Conservation (phyloP, 768 basidiomycete genomes). For the Boletus rubroflammeus region DNA sequence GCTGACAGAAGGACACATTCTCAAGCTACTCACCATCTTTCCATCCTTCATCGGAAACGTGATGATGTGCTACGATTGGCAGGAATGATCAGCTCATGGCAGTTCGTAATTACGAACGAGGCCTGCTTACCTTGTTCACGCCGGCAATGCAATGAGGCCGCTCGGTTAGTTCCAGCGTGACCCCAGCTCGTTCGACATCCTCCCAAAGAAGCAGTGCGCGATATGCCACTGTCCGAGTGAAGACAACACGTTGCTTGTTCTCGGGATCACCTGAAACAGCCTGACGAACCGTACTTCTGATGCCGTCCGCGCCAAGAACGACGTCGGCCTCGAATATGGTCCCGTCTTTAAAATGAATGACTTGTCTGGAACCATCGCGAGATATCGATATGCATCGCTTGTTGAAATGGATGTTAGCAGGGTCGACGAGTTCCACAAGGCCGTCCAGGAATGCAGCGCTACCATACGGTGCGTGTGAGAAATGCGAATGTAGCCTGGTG, state of each 20-base stretch:
- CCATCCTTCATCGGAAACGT: slow-evolving; percentile 46
- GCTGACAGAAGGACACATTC: background rate
- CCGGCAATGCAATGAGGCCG: slow-evolving; percentile 44
- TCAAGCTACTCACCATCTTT: slow-evolving; percentile 33
- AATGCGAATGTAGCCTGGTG: background rate
- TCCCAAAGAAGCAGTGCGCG: slow-evolving; percentile 44
- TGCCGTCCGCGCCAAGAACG: slow-evolving; percentile 42
- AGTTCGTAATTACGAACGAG: background rate
- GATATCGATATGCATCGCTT: slow-evolving; percentile 45
- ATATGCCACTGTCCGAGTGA: slow-evolving; percentile 47
- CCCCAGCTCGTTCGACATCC: slow-evolving; percentile 38
- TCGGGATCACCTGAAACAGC: slow-evolving; percentile 32
- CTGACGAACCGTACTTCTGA: slow-evolving; percentile 36
- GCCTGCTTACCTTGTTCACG: slow-evolving; percentile 38
- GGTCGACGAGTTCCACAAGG: slow-evolving; percentile 41
- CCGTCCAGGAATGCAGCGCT: slow-evolving; percentile 52
- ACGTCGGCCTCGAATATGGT: slow-evolving; percentile 44
- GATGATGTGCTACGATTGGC: slow-evolving; percentile 44
- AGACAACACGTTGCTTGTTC: slow-evolving; percentile 31
- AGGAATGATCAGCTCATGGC: background rate
- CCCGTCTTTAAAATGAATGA: slow-evolving; percentile 48
- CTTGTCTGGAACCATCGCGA: slow-evolving; percentile 19
- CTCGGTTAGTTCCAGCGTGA: slow-evolving; percentile 36
- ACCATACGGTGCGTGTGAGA: background rate
- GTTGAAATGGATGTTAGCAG: slow-evolving; percentile 43